Conservation (phyloP, 2,329 filamentous ascomycete genomes). For the Epicoccum nigrum region DNA sequence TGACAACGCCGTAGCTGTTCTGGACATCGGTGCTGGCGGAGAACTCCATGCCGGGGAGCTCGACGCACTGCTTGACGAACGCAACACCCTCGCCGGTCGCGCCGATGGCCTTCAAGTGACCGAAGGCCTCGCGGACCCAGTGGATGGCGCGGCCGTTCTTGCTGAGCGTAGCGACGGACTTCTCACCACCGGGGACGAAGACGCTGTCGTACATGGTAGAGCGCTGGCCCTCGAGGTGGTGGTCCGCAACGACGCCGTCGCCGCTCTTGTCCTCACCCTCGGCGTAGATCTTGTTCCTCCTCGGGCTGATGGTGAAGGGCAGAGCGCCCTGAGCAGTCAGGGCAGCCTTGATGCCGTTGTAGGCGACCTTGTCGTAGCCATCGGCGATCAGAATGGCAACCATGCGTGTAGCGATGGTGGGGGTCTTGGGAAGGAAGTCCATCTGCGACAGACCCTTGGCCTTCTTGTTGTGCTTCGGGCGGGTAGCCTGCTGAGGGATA, state of each 20-base stretch:
- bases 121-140: slow-evolving; percentile 81
- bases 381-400: slow-evolving; percentile 79
- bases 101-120: slow-evolving; percentile 79
- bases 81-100: slow-evolving; percentile 75
- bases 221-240: slow-evolving; percentile 80
- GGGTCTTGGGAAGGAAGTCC: slow-evolving; percentile 67
- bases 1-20: slow-evolving; percentile 80
- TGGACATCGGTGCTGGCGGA: slow-evolving; percentile 59
- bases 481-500: slow-evolving; percentile 59
- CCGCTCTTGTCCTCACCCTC: slow-evolving; percentile 61
- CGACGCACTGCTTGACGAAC: slow-evolving; percentile 60
- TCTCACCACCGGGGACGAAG: slow-evolving; percentile 74
- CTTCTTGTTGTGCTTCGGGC: slow-evolving; percentile 69
- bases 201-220: slow-evolving; percentile 82
- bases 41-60: slow-evolving; percentile 57
- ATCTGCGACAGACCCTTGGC: slow-evolving; percentile 72
- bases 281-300: slow-evolving; percentile 69
- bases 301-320: slow-evolving; percentile 74
- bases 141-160: slow-evolving; percentile 75
- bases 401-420: slow-evolving; percentile 73
- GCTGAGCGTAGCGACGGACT: slow-evolving; percentile 66
- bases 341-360: slow-evolving; percentile 68
- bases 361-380: slow-evolving; percentile 72
- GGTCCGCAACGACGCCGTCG: slow-evolving; percentile 67
- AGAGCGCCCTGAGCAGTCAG: slow-evolving; percentile 68